Conservation (phyloP, 768 basidiomycete genomes). For the Phlebiopsis gigantea region DNA sequence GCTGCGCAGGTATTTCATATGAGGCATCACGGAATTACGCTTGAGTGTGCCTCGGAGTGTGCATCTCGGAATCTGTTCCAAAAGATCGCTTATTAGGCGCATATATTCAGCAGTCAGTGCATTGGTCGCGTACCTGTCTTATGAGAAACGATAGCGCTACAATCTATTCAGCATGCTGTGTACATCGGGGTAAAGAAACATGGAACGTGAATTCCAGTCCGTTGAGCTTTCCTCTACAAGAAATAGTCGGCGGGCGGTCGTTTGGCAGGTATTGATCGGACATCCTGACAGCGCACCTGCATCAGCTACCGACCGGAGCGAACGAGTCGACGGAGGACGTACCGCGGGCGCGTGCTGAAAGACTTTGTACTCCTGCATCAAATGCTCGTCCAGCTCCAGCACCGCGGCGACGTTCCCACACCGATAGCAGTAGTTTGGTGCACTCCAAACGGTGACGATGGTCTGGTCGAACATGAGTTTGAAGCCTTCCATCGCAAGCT, state of each 20-base stretch:
- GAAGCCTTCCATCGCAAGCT: slow-evolving; percentile 96
- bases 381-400: slow-evolving; percentile 87
- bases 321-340: background rate
- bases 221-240: slow-evolving; percentile 33
- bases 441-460: slow-evolving; percentile 98
- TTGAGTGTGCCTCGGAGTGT: too few relatives aligned
- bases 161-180: background rate
- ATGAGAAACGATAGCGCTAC: background rate
- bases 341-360: slow-evolving; percentile 88
- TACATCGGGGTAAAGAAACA: background rate
- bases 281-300: too few relatives aligned
- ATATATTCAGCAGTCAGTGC: too few relatives aligned
- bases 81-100: too few relatives aligned
- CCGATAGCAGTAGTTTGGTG: slow-evolving; percentile 96
- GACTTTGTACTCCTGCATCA: slow-evolving; percentile 93
- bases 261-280: slow-evolving; percentile 76
- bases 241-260: slow-evolving; percentile 87
- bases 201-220: too few relatives aligned
- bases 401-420: slow-evolving; percentile 97
- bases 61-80: too few relatives aligned
- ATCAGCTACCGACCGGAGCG: too few relatives aligned
- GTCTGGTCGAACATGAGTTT: slow-evolving; percentile 95
- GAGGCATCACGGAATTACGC: too few relatives aligned
- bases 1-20: too few relatives aligned
- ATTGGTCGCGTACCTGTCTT: background rate